Base-by-base conservation (phyloP, 2,329 filamentous ascomycete genomes). In the Myriosclerotinia scirpicola region DNA sequence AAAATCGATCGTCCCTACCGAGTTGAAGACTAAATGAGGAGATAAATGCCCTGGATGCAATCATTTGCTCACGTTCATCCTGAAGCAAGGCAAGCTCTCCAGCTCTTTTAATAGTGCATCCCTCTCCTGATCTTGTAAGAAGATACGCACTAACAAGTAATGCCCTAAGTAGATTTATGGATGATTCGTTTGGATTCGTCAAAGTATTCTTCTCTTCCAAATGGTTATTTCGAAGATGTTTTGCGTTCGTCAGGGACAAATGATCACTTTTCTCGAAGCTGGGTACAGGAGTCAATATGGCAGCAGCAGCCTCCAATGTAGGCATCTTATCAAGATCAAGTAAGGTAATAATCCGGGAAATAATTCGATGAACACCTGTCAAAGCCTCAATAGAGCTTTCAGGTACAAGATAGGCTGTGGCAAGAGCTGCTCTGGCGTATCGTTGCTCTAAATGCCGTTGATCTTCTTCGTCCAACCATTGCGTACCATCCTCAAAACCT, bases 341-440 rank as follows among this genome's bases (percentile, higher is more conserved):
- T 3, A 91, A 80, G 52, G 80, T 79, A 63, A 83, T 82, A 67
- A 91, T 82, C 69, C 87, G 86, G 50, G 79, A 79, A 54, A 88
- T 79, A 62, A 92, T 84, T 40, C 77, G 79, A 73, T 91, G 86
- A 12, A 88, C 84, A 1, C 83, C 85, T 30, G 81, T 78, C 17
- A 93, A 76, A 2, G 85, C 86, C 12, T 87, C 84, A 3, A 81
- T 69, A 0, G 84, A 85, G 40, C 84, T 80, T 58, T 86, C 85
- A 5, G 87, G 81, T n/a, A 90, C 81, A 44, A 87, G 79, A 75
- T 92, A 93, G 38, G 88, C 85, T 66, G 84, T 84, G 11, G 89
- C 89, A 70, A 93, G 80, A 2, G 85, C 85, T 54, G 88, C 85
- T 67, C 88, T 87, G 53, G 87, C 87, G 75, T 92, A 93, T 58